These are phyloP conservation scores for Citrus inodora DNA, from an alignment of 345 rosid genomes.

Conservation along the genomic window DNA sequence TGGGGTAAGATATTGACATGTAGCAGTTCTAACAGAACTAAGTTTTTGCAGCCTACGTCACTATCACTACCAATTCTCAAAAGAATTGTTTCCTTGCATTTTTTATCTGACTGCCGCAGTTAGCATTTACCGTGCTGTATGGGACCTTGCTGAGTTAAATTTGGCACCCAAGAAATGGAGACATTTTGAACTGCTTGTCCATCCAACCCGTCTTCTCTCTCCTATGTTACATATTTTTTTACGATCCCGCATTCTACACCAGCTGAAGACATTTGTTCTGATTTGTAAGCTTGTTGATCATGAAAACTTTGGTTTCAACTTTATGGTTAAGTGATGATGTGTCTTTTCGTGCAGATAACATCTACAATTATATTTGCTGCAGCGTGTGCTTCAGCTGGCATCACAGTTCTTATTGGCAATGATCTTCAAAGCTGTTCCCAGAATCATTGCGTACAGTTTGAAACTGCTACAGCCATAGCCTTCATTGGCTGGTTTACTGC, in stretches of 20 bases:
- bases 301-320: background rate
- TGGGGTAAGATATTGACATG: slow-evolving; percentile 49
- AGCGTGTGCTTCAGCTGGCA: slow-evolving; percentile 78
- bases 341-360: slow-evolving; percentile 43
- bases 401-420: slow-evolving; percentile 53
- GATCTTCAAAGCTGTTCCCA: too few relatives aligned
- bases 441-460: slow-evolving; percentile 39
- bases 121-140: background rate
- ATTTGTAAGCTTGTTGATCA: background rate
- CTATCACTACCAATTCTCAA: background rate
- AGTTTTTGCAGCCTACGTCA: background rate
- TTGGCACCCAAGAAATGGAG: background rate
- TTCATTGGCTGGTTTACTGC: slow-evolving; percentile 64
- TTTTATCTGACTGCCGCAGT: background rate
- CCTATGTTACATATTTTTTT: background rate
- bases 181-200: background rate
- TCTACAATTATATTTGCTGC: slow-evolving; percentile 68
- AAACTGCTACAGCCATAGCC: slow-evolving; percentile 71
- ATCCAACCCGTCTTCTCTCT: background rate
- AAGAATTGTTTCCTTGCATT: too few relatives aligned
- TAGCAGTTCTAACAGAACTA: background rate
- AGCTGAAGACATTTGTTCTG: background rate
- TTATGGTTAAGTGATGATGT: background rate
- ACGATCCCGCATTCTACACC: background rate
- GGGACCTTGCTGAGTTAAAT: background rate